A percentile compares a stretch with the other conserved stretches of the same genome.
Conservation (phyloP, 1,284 basidiomycete genomes). For the Peniophora sp. region DNA sequence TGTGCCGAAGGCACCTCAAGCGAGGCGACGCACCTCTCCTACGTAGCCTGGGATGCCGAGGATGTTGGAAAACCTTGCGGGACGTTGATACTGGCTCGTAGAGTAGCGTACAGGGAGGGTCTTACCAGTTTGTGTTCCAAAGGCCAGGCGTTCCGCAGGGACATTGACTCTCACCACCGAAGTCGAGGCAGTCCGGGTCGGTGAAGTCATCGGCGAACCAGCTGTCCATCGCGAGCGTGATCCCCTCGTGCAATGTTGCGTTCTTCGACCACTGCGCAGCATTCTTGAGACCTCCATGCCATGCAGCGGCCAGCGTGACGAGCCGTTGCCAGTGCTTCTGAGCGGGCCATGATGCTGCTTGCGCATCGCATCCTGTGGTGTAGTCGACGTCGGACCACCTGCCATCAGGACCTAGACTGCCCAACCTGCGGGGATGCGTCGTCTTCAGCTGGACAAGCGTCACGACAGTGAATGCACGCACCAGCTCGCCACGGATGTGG, state of each 20-base stretch:
- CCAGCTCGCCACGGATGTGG: slow-evolving; percentile 17
- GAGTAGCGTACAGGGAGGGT: background rate
- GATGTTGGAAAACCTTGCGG: slow-evolving; percentile 29
- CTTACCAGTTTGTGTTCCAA: slow-evolving; percentile 67
- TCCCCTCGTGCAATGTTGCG: slow-evolving; percentile 28
- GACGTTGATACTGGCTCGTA: too few species aligned
- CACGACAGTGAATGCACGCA: slow-evolving; percentile 5
- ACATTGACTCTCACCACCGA: slow-evolving; percentile 39
- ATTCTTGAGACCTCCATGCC: slow-evolving; percentile 39
- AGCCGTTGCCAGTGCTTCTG: slow-evolving; percentile 53
- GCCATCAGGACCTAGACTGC: slow-evolving; percentile 35
- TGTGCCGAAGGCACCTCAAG: too few species aligned
- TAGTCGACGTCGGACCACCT: slow-evolving; percentile 54
- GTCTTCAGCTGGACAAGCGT: background rate
- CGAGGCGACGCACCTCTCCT: slow-evolving; percentile 23
- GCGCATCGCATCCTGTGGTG: slow-evolving; percentile 47
- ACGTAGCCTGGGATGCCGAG: slow-evolving; percentile 53
- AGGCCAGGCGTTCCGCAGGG: slow-evolving; percentile 47
- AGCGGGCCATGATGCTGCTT: slow-evolving; percentile 60
- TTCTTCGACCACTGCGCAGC: slow-evolving; percentile 32
- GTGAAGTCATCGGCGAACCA: slow-evolving; percentile 60
- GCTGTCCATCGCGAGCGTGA: slow-evolving; percentile 46
- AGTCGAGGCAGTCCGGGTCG: slow-evolving; percentile 40
- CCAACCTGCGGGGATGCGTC: slow-evolving; percentile 26
- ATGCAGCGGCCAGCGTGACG: slow-evolving; percentile 43